Evolutionary conservation across 306 rosid species (phyloP).

Genomic region (Malus sieversii): DNA sequence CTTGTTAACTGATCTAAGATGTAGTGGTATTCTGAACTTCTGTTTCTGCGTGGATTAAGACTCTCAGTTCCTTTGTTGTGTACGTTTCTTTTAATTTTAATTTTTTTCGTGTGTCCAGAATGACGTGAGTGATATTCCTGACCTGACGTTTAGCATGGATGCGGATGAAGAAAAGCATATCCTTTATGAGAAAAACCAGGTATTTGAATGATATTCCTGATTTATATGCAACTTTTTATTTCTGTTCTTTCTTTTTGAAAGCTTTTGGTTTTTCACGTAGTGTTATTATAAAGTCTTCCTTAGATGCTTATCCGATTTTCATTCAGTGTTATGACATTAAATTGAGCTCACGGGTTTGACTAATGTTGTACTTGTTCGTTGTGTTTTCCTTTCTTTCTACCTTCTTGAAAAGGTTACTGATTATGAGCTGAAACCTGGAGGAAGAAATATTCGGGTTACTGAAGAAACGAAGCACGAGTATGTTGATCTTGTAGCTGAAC

Average conservation of each 20-base stretch:
- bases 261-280: not conserved
- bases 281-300: not conserved
- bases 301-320: not conserved
- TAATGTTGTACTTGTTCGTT: not conserved
- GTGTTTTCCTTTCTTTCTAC: not conserved
- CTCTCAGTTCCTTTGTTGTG: not conserved
- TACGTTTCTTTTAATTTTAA: not conserved
- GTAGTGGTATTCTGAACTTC: not conserved
- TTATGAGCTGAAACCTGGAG: slow-evolving; percentile 97
- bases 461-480: slow-evolving; percentile 99
- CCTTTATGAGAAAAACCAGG: slow-evolving; percentile 92
- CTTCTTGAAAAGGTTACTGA: slow-evolving; percentile 69
- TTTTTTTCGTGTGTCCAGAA: slow-evolving; percentile 35
- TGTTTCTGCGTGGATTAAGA: not conserved
- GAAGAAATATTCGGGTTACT: slow-evolving; percentile 91
- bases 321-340: not conserved
- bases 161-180: slow-evolving; percentile 97
- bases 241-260: not conserved
- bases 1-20: not conserved
- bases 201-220: slow-evolving; percentile 11
- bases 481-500: slow-evolving; percentile 97
- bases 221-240: not conserved
- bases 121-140: slow-evolving; percentile 83
- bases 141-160: slow-evolving; percentile 98
- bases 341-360: not conserved